phyloP scores from a whole-genome alignment of 768 basidiomycete genomes.

The Tylopilus subfusipes region DNA sequence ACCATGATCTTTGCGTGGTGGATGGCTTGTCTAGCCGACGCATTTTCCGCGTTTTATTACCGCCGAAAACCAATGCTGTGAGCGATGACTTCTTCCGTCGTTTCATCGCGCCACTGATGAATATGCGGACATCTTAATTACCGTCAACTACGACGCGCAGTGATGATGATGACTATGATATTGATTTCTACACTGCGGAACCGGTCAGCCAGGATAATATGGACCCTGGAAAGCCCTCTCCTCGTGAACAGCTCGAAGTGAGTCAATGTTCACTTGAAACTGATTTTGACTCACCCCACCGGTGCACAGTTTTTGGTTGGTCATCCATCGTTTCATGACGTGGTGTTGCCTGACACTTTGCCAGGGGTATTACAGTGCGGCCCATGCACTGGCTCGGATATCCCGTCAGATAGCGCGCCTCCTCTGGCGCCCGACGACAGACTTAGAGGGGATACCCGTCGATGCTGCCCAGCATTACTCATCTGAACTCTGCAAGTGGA shows the following conservation, averaged over 20 bases:
- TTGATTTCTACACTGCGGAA: conserved; percentile 81
- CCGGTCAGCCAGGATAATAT: conserved; percentile 47
- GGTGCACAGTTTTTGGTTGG: conserved; percentile 62
- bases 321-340: conserved; percentile 9
- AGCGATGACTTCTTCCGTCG: conserved; percentile 20
- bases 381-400: conserved; percentile 79
- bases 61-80: conserved; percentile 77
- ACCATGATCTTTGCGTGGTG: conserved; percentile 94
- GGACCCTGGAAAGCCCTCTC: conserved; percentile 55
- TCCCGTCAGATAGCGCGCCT: conserved; percentile 78
- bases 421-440: conserved; percentile 76
- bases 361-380: conserved; percentile 81
- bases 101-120: conserved; percentile 9
- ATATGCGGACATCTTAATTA: conserved; percentile 20
- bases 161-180: conserved; percentile 86
- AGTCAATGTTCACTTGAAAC: conserved; percentile 13
- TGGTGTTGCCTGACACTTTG: conserved; percentile 6
- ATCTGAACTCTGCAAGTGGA: conserved; percentile 62
- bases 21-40: conserved; percentile 86
- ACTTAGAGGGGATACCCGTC: conserved; percentile 72
- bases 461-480: conserved; percentile 59
- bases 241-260: conserved; percentile 79
- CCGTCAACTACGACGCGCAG: conserved; percentile 29
- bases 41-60: conserved; percentile 80
- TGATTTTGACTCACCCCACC: conserved; percentile 8